Evolutionary conservation across 2,329 filamentous ascomycete species (phyloP), one percentile per base, ranked within the genome.

Genomic region (Amphichorda felina): DNA sequence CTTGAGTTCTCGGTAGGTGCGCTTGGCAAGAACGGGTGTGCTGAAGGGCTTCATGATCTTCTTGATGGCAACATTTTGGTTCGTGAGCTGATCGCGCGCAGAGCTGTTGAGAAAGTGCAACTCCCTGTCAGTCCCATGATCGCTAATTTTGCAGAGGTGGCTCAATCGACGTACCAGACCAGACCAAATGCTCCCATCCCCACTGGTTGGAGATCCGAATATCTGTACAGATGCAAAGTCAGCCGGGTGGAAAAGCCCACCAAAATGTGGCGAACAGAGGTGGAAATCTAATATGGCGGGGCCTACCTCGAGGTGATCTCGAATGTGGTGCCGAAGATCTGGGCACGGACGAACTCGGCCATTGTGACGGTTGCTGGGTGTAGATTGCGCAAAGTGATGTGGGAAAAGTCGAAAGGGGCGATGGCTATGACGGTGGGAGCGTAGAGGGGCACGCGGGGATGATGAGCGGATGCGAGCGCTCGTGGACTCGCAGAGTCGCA

Each of bases 31-130:
- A 40, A 98, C 91, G 1, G 91, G 88, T n/a, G 91, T 98, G 71
- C 88, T 95, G 65, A 98, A 98, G 8, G 91, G 91, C 70, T 96
- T 98, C 89, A 98, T 96, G 56, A 98, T 98, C 76, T 98, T 98
- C 75, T 98, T 98, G 57, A 98, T 88, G 40, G 91, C 91, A 42
- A 98, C 91, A 62, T 88, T 87, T 61, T 95, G 88, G 58, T 76
- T 84, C 41, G 91, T 96, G 62, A 98, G 86, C 68, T 96, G 88
- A 61, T 98, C 91, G 64, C 87, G 89, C 39, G 91, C 91, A 45
- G 91, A 96, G 64, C 89, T 96, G 27, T n/a, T 15, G 16, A 8
- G 15, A 17, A 18, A 16, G 26, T n/a, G 15, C 10, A 30, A 16
- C 13, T 30, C 15, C 9, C 28, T n/a, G 16, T 16, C 16, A 8